Evolutionary conservation across 805 yeast genomes (phyloP), one percentile per base, ranked within the genome.

Genomic region (Spathaspora sp.): DNA sequence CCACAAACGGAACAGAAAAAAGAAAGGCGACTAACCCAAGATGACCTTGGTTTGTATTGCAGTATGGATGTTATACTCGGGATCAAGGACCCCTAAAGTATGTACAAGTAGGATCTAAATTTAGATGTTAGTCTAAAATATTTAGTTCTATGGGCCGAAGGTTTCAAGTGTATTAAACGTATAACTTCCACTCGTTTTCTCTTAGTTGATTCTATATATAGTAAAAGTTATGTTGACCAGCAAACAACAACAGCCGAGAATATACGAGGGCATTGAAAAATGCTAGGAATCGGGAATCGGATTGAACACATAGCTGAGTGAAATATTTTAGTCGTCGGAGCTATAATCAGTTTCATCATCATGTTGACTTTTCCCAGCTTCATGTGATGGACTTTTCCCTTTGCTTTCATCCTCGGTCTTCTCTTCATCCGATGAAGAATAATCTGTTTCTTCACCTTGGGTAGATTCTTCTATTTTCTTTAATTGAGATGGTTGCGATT

Each of bases 341-440:
- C 53, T 50, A 39, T 54, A 54, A 38, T 54, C 57, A 4, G 55
- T 54, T 17, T 54, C 57, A 5, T 39, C 35, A 8, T 48, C 53
- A 12, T 45, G 48, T 20, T 47, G 51, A 28, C 47, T 46, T 9
- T n/a, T 38, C 16, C 39, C 31, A 5, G 14, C 44, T 43, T 42
- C 48, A 12, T 35, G 32, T 23, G 18, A 46, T 16, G 26, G 7
- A 5, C 26, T 26, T 5, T 12, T 16, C 45, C 23, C 29, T 9
- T 23, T 29, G 19, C 12, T 26, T 20, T 44, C 12, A 9, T 28
- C 11, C 17, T 40, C 28, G 31, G 2, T 8, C 28, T 7, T 19
- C 14, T 28, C 42, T 2, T 39, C 31, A 11, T 29, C 47, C 45
- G 11, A 39, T 60, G 38, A 49, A 18, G 32, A 53, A 39, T 47